Evolutionary conservation across 1,284 basidiomycete genomes (phyloP).

Genomic region (Apiotrichum veenhuisii): DNA sequence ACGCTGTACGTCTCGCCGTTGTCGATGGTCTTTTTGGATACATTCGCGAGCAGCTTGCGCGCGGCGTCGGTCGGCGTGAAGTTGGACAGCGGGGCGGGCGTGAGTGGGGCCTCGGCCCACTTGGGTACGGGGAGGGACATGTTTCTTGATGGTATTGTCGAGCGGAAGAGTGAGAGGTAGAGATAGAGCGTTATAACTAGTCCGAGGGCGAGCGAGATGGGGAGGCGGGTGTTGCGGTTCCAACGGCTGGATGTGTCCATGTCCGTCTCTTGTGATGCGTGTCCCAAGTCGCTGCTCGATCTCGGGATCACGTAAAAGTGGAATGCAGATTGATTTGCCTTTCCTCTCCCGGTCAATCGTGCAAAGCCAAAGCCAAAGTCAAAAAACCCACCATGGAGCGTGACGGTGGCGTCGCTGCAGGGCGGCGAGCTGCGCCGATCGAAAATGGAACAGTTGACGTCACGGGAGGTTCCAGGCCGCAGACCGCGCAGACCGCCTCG

Average conservation of each 20-base stretch:
- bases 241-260: background rate
- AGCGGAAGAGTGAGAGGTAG: no score
- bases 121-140: constrained; percentile 12
- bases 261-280: background rate
- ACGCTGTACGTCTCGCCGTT: constrained; percentile 23
- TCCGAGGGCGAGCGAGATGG: background rate
- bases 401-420: no score
- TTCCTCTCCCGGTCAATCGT: no score
- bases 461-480: no score
- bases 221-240: background rate
- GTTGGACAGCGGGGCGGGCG: constrained; percentile 4
- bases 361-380: no score
- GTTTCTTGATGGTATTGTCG: background rate
- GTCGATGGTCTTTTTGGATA: constrained; percentile 10
- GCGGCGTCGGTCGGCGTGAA: background rate
- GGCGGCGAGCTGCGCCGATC: no score
- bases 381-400: no score
- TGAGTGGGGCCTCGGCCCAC: constrained; percentile 20
- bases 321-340: no score
- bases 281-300: no score
- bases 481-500: no score
- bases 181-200: background rate
- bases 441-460: no score
- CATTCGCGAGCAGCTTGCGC: constrained; percentile 12
- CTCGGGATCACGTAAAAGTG: no score